Percentiles rank a stretch among this genome's conserved stretches.
Evolutionary conservation across 768 basidiomycete genomes (phyloP).

Genomic region (Nidularia sp.): DNA sequence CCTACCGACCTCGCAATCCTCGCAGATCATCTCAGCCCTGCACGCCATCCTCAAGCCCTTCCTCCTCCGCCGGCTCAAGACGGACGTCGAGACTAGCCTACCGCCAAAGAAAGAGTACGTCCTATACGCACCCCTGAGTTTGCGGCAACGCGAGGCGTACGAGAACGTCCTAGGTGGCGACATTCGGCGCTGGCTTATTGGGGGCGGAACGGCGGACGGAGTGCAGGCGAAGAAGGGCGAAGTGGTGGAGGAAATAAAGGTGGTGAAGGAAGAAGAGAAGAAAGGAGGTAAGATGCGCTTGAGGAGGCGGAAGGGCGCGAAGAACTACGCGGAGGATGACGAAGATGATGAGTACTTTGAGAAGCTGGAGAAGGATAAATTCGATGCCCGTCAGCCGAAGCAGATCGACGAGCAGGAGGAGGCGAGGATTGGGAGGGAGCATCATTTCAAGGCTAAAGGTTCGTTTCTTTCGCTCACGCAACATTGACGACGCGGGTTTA

Average conservation of each 20-base stretch:
- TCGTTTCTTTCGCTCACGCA: slow-evolving; percentile 6
- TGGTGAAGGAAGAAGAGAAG: slow-evolving; percentile 11
- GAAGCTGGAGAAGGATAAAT: slow-evolving; percentile 47
- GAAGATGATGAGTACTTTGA: slow-evolving; percentile 68
- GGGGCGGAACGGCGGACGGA: slow-evolving; percentile 24
- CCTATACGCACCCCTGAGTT: slow-evolving; percentile 84
- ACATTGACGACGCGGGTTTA: background rate
- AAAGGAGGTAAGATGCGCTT: slow-evolving; percentile 23
- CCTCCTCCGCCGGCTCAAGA: slow-evolving; percentile 86
- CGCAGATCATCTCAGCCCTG: slow-evolving; percentile 69
- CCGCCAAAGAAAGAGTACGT: slow-evolving; percentile 96
- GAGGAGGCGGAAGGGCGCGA: slow-evolving; percentile 27
- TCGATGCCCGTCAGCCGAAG: slow-evolving; percentile 25
- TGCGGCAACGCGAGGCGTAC: slow-evolving; percentile 81
- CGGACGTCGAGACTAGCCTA: slow-evolving; percentile 73
- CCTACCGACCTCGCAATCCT: slow-evolving; percentile 54
- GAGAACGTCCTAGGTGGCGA: slow-evolving; percentile 71
- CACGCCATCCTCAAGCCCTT: slow-evolving; percentile 95
- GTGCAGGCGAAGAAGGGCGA: slow-evolving; percentile 4
- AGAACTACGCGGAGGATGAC: slow-evolving; percentile 52
- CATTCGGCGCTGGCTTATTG: slow-evolving; percentile 59
- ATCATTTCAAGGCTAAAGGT: slow-evolving; percentile 61
- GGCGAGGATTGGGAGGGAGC: slow-evolving; percentile 51
- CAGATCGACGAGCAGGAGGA: slow-evolving; percentile 35
- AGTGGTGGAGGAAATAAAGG: slow-evolving; percentile 7